Evolutionary conservation across 805 yeast species (phyloP).

Genomic region (Kodamaea leandrae): DNA sequence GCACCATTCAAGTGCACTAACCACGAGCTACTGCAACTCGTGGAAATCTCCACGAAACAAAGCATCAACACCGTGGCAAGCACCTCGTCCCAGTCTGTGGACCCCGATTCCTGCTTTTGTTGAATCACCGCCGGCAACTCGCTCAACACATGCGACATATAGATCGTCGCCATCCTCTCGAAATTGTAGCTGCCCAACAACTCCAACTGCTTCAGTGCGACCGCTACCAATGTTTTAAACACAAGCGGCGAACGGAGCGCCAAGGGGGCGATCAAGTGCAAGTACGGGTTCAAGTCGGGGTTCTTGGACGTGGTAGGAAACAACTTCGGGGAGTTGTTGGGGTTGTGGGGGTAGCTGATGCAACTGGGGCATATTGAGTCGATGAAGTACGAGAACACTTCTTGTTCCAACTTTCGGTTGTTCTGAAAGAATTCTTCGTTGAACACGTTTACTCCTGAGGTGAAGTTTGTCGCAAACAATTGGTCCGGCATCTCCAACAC

Average conservation of each 20-base stretch:
- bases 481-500: conserved; percentile 1
- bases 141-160: conserved; percentile 25
- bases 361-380: conserved; percentile 37
- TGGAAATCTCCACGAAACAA: conserved; percentile 42
- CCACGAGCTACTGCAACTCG: conserved; percentile 40
- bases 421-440: conserved; percentile 5
- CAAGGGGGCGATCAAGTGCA: conserved; percentile 36
- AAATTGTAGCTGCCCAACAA: conserved; percentile 27
- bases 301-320: conserved; percentile 5
- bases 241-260: conserved; percentile 31
- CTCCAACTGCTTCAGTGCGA: conserved; percentile 35
- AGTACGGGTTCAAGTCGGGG: conserved; percentile 30
- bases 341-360: conserved; percentile 34
- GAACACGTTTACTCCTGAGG: conserved; percentile 5
- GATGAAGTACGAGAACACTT: conserved; percentile 31
- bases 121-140: conserved; percentile 30
- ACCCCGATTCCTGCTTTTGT: conserved; percentile 19
- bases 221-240: conserved; percentile 33
- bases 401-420: conserved; percentile 17
- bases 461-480: conserved; percentile 4
- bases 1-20: conserved; percentile 36
- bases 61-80: conserved; percentile 39
- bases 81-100: conserved; percentile 38
- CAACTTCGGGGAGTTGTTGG: conserved; percentile 4
- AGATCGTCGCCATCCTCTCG: conserved; percentile 23